Evolutionary conservation across 768 basidiomycete species (phyloP).

Genomic region (Amanita inopinata): DNA sequence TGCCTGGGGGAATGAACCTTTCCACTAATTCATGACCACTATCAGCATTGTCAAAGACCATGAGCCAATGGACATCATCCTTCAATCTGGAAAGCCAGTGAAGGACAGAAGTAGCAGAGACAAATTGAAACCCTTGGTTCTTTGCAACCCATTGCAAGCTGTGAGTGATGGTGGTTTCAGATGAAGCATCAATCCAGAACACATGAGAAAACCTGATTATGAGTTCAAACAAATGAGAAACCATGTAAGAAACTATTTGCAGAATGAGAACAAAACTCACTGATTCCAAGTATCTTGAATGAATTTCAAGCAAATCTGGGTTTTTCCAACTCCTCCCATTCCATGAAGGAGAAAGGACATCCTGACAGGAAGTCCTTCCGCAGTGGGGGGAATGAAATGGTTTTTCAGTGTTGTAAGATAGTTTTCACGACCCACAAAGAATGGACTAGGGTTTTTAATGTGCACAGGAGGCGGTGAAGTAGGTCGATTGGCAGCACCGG

Average conservation of each 20-base stretch:
- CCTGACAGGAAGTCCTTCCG: background rate
- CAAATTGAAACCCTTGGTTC: background rate
- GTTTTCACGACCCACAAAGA: constrained; percentile 12
- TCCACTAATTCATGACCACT: constrained; percentile 7
- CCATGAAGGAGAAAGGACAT: constrained; percentile 13
- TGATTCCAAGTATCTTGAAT: constrained; percentile 7
- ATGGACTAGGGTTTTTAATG: constrained; percentile 6
- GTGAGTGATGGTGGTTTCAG: constrained; percentile 10
- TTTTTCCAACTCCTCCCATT: constrained; percentile 16
- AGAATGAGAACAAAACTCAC: constrained; percentile 1
- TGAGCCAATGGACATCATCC: constrained; percentile 13
- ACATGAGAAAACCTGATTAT: constrained; percentile 13
- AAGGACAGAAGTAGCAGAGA: constrained; percentile 5
- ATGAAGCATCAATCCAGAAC: constrained; percentile 18
- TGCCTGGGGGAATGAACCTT: constrained; percentile 13
- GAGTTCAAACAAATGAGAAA: too few relatives aligned
- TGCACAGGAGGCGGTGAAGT: too few relatives aligned
- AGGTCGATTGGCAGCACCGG: too few relatives aligned
- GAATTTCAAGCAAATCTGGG: constrained; percentile 15
- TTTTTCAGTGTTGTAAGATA: constrained; percentile 10
- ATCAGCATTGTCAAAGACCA: constrained; percentile 16
- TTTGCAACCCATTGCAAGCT: constrained; percentile 8
- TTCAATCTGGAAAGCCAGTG: constrained; percentile 12
- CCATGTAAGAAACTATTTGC: too few relatives aligned
- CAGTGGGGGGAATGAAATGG: constrained; percentile 9